Percentiles rank a stretch among this genome's conserved stretches.
phyloP scores from a whole-genome alignment of 2,329 filamentous ascomycete species.

The Aspergillus tanneri region DNA sequence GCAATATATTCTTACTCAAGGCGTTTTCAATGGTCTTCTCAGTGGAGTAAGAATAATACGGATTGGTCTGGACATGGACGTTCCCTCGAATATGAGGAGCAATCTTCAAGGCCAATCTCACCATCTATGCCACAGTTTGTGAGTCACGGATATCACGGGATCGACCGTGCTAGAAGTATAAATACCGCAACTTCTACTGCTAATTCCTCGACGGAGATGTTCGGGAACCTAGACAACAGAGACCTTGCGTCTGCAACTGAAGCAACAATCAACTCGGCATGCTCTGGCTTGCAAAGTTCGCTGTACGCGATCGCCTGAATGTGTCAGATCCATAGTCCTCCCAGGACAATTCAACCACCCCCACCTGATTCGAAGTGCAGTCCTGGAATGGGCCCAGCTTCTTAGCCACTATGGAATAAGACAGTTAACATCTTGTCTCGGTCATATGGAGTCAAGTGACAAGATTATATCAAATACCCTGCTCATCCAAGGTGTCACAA shows the following conservation, averaged over 20 bases:
- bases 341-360: neutral
- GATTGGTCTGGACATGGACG: constrained; percentile 62
- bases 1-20: constrained; percentile 41
- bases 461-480: constrained; percentile 37
- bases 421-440: neutral
- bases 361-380: constrained; percentile 57
- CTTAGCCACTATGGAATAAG: constrained; percentile 41
- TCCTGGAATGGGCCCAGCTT: constrained; percentile 52
- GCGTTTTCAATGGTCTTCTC: constrained; percentile 53
- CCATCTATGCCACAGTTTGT: constrained; percentile 46
- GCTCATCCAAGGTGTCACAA: constrained; percentile 53
- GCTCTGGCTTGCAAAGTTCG: constrained; percentile 47
- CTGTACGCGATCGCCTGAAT: constrained; percentile 51
- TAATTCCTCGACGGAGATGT: constrained; percentile 47
- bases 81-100: constrained; percentile 51
- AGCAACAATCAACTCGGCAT: constrained; percentile 27
- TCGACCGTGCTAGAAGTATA: neutral
- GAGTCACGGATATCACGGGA: neutral
- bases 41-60: constrained; percentile 54
- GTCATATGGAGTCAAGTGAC: neutral
- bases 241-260: constrained; percentile 28
- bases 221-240: constrained; percentile 41
- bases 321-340: neutral
- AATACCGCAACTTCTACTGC: constrained; percentile 57
- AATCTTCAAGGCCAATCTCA: constrained; percentile 55